Base-by-base conservation (phyloP, 768 basidiomycete species). In the Psilocybe cubensis region DNA sequence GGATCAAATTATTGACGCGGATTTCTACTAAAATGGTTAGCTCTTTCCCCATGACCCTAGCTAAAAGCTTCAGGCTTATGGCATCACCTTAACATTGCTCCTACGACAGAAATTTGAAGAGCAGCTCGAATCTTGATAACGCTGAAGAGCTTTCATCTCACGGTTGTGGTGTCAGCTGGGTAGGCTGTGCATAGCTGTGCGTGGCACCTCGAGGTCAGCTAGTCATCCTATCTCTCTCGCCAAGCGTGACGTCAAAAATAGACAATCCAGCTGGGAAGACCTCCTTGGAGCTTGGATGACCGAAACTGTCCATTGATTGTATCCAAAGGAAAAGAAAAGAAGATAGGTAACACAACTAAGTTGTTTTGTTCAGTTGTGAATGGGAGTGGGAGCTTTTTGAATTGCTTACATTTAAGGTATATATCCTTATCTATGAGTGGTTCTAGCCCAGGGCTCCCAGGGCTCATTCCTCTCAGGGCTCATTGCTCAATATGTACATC, bases 1-100 rank as follows among this genome's bases (percentile, higher is more conserved):
- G 27, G 42, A 48, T 48, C 29, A 48, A n/a, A 17, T 48, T 21
- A 48, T 48, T 18, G 25, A 48, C 46, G 28, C 46, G 46, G 46
- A 48, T 31, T n/a, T 10, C 23, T n/a, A 48, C 46, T 27, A 29
- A 48, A 28, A 28, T 14, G 27, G 46, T 31, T n/a, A 48, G 17
- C 46, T 48, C 46, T 48, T 33, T 48, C 46, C 46, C 46, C 28
- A 48, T 48, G 46, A n/a, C 28, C 46, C 28, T 10, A 10, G 11
- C 23, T 12, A 27, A 17, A 20, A 23, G 23, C 44, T 27, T 27
- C 10, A 29, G 21, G 7, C n/a, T 48, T 29, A 48, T 48, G 46
- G 46, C 46, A 48, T 48, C 35, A 38, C 14, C 35, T n/a, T 17
- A 38, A 38, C 35, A 38, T 38, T 11, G 35, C 12, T 4, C 14